Conservation (phyloP, 2,329 filamentous ascomycete genomes). For the Scorias spongiosa region DNA sequence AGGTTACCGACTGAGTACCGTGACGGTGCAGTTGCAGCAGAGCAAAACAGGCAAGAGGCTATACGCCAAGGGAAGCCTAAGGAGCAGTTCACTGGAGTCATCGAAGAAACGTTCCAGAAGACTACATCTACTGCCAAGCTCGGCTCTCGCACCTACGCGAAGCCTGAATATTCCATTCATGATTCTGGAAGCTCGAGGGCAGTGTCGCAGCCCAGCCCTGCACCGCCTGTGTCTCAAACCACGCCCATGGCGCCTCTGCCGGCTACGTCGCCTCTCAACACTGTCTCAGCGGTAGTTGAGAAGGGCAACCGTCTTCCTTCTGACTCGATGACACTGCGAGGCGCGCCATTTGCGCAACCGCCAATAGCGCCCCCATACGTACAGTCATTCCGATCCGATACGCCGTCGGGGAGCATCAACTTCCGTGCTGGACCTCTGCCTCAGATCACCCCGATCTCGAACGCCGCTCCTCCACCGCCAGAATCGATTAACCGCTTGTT, state of each 20-base stretch:
- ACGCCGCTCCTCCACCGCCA: slow-evolving; percentile 44
- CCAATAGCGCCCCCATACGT: slow-evolving; percentile 14
- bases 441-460: slow-evolving; percentile 7
- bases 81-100: slow-evolving; percentile 3
- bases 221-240: slow-evolving; percentile 19
- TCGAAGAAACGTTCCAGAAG: slow-evolving; percentile 23
- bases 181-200: slow-evolving; percentile 14
- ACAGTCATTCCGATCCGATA: slow-evolving; percentile 4
- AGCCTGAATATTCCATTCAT: slow-evolving; percentile 16
- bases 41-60: slow-evolving; percentile 4
- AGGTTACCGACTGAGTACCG: slow-evolving; percentile 13
- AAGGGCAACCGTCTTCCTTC: slow-evolving; percentile 21
- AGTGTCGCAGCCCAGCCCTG: slow-evolving; percentile 12
- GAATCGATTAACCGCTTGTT: slow-evolving; percentile 60
- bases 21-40: slow-evolving; percentile 8
- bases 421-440: slow-evolving; percentile 11
- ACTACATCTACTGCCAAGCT: slow-evolving; percentile 12
- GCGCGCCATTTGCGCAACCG: slow-evolving; percentile 9
- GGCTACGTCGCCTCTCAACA: slow-evolving; percentile 10
- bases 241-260: slow-evolving; percentile 16
- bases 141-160: slow-evolving; percentile 15
- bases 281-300: slow-evolving; percentile 8
- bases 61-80: background rate
- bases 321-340: slow-evolving; percentile 12
- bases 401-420: slow-evolving; percentile 9